These are phyloP conservation scores for Annulohypoxylon moriforme DNA, from an alignment of 495 filamentous ascomycete genomes.

Conservation along the genomic window DNA sequence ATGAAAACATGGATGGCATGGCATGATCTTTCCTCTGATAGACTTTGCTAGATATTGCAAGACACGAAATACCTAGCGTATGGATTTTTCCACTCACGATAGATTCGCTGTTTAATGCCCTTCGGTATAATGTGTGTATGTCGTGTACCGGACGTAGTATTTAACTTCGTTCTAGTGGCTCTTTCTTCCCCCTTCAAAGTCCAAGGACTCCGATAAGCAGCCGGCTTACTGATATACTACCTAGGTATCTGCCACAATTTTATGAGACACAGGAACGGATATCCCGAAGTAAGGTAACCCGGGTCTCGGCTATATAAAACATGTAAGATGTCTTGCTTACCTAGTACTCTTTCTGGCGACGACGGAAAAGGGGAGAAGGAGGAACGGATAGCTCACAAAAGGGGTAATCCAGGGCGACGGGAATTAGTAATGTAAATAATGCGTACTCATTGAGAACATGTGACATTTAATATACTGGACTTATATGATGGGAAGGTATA, in stretches of 20 bases:
- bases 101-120: not conserved
- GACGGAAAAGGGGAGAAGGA: not conserved
- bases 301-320: not conserved
- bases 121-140: not conserved
- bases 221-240: not conserved
- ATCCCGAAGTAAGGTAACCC: not conserved
- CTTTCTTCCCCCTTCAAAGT: no score
- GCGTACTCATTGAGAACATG: no score
- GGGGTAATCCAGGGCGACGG: not conserved
- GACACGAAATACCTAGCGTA: not conserved
- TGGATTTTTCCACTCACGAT: not conserved
- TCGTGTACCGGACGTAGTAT: not conserved
- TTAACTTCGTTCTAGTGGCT: not conserved
- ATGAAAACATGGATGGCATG: not conserved
- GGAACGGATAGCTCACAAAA: not conserved
- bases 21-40: slow-evolving; percentile 8
- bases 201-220: not conserved
- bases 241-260: not conserved
- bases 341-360: not conserved
- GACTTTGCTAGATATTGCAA: slow-evolving; percentile 28
- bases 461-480: not conserved
- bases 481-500: no score
- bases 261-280: not conserved
- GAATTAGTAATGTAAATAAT: not conserved
- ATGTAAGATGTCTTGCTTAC: not conserved